Evolutionary conservation across 2,329 filamentous ascomycete genomes (phyloP), one percentile per base, ranked within the genome.

Genomic region (Daldinia sp.): DNA sequence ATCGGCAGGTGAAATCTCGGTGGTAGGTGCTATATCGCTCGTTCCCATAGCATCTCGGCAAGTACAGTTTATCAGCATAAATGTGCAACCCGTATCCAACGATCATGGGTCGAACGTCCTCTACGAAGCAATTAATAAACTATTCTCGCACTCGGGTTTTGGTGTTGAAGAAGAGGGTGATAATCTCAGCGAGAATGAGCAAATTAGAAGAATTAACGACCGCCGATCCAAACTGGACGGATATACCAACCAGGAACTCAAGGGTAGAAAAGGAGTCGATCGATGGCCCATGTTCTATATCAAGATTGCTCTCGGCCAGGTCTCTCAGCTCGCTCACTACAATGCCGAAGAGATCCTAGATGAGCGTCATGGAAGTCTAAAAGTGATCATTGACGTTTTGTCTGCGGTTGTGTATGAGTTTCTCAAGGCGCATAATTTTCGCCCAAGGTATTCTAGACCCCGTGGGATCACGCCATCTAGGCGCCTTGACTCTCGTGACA

Each of bases 201-300:
- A 74, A 58, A 61, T 56, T 19, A 58, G 51, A 10, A 61, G 51
- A 50, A 45, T 50, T 11, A 60, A 71, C 23, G 68, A 73, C 25
- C 52, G 61, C n/a, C 70, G 58, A 68, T 58, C 72, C 61, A 85
- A 82, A 60, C 75, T 71, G 5, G 80, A 83, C 25, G 79, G 78
- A 1, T 84, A 80, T 57, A 85, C 81, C 1, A 77, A 75, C 29
- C 83, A 77, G 65, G 84, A 87, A 60, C 68, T 85, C 34, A 87
- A 81, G 71, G 76, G 77, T 10, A 83, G 81, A 41, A 94, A 92
- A 73, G 83, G 87, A 0, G 80, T 94, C 8, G 93, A 97, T 71
- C 85, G 87, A 51, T 95, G 92, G 88, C 93, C 94, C 0, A 94
- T 94, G 88, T 98, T 97, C 71, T 90, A 89, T 70, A 78, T 98